phyloP scores from a whole-genome alignment of 2,329 filamentous ascomycete genomes.

The Geosmithia flava region DNA sequence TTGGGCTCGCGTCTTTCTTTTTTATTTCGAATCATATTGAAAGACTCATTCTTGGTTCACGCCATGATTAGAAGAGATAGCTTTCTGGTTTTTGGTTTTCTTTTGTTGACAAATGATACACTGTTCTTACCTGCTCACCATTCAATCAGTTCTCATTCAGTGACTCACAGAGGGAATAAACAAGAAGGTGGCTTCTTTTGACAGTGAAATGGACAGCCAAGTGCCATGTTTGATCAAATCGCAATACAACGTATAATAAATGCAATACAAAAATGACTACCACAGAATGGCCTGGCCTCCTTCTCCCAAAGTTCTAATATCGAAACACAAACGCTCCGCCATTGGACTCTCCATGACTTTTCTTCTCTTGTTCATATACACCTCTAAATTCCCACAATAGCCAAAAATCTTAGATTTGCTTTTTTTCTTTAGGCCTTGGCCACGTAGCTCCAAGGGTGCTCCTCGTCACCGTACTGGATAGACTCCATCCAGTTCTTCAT shows the following conservation, averaged over 20 bases:
- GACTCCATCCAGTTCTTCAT: slow-evolving; percentile 97
- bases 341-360: background rate
- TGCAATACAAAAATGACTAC: background rate
- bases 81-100: background rate
- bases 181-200: background rate
- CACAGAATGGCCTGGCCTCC: background rate
- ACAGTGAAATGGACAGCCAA: background rate
- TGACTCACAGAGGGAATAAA: background rate
- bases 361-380: no score
- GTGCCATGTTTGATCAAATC: no score
- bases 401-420: background rate
- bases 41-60: slow-evolving; percentile 2
- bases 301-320: background rate
- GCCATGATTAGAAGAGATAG: slow-evolving; percentile 2
- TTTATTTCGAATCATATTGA: background rate
- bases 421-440: background rate
- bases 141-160: background rate
- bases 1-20: background rate
- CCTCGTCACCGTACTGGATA: slow-evolving; percentile 89
- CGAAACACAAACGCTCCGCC: background rate
- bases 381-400: background rate
- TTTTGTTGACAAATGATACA: slow-evolving; percentile 1
- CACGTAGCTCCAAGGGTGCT: slow-evolving; percentile 77
- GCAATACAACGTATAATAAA: background rate
- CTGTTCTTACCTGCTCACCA: background rate